Base-by-base conservation (phyloP, 768 basidiomycete species). In the Boletus rubropictus region DNA sequence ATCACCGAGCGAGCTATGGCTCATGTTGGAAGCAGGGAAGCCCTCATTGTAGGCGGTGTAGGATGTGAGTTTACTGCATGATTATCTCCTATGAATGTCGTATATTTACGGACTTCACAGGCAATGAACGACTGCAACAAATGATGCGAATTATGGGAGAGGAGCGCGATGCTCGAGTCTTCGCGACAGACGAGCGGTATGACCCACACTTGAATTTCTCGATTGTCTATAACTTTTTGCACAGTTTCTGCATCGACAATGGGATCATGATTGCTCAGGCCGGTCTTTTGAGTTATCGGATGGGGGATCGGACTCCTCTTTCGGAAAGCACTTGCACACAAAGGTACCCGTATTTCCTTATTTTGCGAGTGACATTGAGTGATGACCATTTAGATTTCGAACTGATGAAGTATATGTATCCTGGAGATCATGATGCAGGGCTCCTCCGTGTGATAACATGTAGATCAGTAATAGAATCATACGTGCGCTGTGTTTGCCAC, bases 231-330 rank as follows among this genome's bases (percentile, higher is more conserved):
- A 40, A 44, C 8, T 17, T 17, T 35, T 37, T 32, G 18, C n/a
- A n/a, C 57, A 95, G 94, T 44, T 98, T 95, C 67, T 98, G 96
- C 68, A 98, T 99, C 50, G 96, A 99, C 65, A 99, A 99, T 56
- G 96, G 96, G 1, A 95, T 98, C 56, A 99, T 99, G 96, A 98
- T 99, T 45, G 95, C 96, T 3, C 96, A 99, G 61, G 96, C 96
- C 6, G 96, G 96, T 5, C 76, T 99, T 24, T 74, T 99, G 31
- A 82, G 84, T 52, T 92, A 81, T 64, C 78, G 96, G 3, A 97
- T 94, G 92, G 96, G 95, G 21, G 76, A 82, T 51, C 67, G 69
- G 39, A 97, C 93, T 0, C 77, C 85, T 2, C 61, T 98, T 24
- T 64, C 76, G 22, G 79, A 95, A 60, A 93, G 85, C 45, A 86